These are phyloP conservation scores for Colletotrichum chlorophyti DNA, from an alignment of 2,329 filamentous ascomycete genomes.

Conservation along the genomic window DNA sequence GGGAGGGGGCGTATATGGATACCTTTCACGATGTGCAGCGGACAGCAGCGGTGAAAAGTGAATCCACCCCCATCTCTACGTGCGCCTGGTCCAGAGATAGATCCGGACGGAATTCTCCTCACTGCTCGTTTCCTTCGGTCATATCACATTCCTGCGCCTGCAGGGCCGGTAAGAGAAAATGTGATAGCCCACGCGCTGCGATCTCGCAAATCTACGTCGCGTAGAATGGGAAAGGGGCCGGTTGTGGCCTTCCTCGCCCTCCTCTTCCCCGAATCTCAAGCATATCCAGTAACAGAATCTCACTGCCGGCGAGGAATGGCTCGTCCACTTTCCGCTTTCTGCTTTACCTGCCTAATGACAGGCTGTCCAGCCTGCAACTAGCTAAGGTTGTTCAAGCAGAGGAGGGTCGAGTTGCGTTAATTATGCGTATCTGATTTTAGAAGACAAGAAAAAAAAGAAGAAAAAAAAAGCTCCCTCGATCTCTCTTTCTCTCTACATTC, in stretches of 20 bases:
- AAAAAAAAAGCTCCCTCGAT: background rate
- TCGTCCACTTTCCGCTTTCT: conserved; percentile 3
- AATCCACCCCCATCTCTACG: conserved; percentile 19
- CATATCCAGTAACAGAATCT: conserved; percentile 6
- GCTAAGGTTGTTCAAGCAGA: too few relatives aligned
- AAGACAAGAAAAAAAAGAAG: too few relatives aligned
- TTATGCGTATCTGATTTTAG: too few relatives aligned
- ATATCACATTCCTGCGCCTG: conserved; percentile 2
- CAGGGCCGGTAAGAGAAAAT: conserved; percentile 1
- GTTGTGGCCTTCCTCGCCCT: conserved; percentile 1
- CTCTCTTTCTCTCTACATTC: background rate
- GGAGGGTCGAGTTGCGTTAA: too few relatives aligned
- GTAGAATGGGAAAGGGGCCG: background rate
- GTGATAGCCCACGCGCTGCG: conserved; percentile 12
- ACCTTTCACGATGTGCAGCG: conserved; percentile 11
- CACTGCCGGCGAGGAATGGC: conserved; percentile 10
- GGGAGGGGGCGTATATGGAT: conserved; percentile 1
- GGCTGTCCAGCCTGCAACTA: too few relatives aligned
- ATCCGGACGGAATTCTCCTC: conserved; percentile 5
- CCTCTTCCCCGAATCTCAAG: conserved; percentile 6
- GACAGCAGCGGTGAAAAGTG: conserved; percentile 18
- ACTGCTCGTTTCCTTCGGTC: background rate
- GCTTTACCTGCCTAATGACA: background rate
- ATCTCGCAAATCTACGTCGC: conserved; percentile 27
- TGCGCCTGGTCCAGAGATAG: too few relatives aligned